phyloP scores from a whole-genome alignment of 345 rosid species.

The Melastoma malabathricum region DNA sequence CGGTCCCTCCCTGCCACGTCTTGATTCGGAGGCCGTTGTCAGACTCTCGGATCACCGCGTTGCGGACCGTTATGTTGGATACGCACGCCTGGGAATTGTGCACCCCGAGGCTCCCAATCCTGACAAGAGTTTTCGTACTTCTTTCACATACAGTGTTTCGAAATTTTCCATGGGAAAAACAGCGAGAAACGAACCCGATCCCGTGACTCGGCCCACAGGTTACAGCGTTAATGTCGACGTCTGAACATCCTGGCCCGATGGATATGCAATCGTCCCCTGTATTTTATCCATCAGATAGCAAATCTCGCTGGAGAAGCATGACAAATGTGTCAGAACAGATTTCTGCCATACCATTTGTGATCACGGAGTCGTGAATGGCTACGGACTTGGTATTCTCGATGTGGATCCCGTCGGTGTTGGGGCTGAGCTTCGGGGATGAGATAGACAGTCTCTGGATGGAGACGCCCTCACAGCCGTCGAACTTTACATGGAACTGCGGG shows the following conservation, averaged over 20 bases:
- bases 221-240: constrained; percentile 55
- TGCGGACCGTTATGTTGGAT: constrained; percentile 68
- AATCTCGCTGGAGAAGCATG: neutral
- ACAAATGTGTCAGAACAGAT: neutral
- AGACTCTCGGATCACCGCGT: constrained; percentile 52
- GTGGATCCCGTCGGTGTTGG: constrained; percentile 92
- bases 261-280: constrained; percentile 85
- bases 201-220: constrained; percentile 94
- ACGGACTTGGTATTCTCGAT: constrained; percentile 63
- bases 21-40: constrained; percentile 86
- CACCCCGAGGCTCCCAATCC: constrained; percentile 92
- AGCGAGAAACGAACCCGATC: constrained; percentile 38
- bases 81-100: constrained; percentile 95
- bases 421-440: constrained; percentile 85
- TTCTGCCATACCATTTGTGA: constrained; percentile 56
- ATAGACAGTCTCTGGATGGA: constrained; percentile 43
- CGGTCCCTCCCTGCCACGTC: constrained; percentile 97
- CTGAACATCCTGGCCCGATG: constrained; percentile 64
- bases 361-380: constrained; percentile 59
- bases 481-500: constrained; percentile 89
- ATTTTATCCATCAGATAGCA: constrained; percentile 1
- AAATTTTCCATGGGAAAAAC: neutral
- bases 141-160: no score
- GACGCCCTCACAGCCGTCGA: constrained; percentile 92
- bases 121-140: constrained; percentile 10